Evolutionary conservation across 2,329 filamentous ascomycete species (phyloP).

Genomic region (Ceratocystis ficicola): DNA sequence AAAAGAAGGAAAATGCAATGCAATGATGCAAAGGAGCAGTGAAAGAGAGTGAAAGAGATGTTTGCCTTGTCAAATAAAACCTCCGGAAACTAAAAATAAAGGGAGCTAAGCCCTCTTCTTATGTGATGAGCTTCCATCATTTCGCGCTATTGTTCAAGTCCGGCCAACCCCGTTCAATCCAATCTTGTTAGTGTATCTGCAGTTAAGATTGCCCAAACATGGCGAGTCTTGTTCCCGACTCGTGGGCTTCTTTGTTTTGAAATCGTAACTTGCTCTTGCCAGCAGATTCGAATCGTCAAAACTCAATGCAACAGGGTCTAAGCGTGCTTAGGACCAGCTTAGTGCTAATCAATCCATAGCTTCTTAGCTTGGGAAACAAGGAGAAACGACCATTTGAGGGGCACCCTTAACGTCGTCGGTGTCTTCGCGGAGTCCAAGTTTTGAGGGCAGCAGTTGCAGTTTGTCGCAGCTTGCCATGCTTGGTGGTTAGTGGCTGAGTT

Average conservation of each 20-base stretch:
- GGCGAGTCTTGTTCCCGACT: background rate
- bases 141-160: background rate
- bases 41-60: background rate
- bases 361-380: background rate
- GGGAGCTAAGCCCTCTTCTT: background rate
- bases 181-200: background rate
- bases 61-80: background rate
- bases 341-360: background rate
- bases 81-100: background rate
- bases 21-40: background rate
- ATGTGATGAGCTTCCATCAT: background rate
- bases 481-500: background rate
- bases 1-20: background rate
- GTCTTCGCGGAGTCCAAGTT: background rate
- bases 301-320: background rate
- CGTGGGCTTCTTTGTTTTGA: background rate
- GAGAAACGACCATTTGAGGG: too few species aligned
- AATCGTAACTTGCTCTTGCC: background rate
- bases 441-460: background rate
- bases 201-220: background rate
- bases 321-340: background rate
- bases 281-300: too few species aligned
- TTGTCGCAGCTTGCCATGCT: background rate
- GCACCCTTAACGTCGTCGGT: background rate
- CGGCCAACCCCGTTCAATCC: background rate